Conservation (phyloP, 805 yeast genomes). For the Barnettozyma siamensis region DNA sequence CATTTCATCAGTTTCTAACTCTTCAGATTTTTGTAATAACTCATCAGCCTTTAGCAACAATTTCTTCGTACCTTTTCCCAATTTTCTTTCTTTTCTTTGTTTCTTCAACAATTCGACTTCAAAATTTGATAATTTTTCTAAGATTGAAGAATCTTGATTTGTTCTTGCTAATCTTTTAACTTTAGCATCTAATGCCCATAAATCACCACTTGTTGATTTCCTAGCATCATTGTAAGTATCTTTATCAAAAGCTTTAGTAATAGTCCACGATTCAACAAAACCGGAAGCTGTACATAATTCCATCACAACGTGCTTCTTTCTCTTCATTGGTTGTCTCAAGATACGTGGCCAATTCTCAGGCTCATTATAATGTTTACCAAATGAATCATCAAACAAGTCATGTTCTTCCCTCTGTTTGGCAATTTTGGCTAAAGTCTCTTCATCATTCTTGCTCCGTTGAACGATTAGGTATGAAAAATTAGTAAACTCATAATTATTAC, state of each 20-base stretch:
- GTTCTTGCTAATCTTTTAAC: slow-evolving; percentile 35
- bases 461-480: slow-evolving; percentile 70
- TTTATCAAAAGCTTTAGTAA: slow-evolving; percentile 71
- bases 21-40: slow-evolving; percentile 10
- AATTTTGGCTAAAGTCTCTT: slow-evolving; percentile 34
- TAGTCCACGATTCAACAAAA: slow-evolving; percentile 77
- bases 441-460: slow-evolving; percentile 48
- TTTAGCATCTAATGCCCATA: slow-evolving; percentile 75
- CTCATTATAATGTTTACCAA: slow-evolving; percentile 24
- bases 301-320: slow-evolving; percentile 76
- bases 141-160: slow-evolving; percentile 26
- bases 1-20: slow-evolving; percentile 18
- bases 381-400: slow-evolving; percentile 20
- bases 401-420: slow-evolving; percentile 33
- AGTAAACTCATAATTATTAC: slow-evolving; percentile 65
- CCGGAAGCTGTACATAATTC: slow-evolving; percentile 80
- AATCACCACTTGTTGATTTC: slow-evolving; percentile 76
- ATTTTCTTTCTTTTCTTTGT: slow-evolving; percentile 12
- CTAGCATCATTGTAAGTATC: slow-evolving; percentile 86
- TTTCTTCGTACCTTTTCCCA: slow-evolving; percentile 13
- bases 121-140: slow-evolving; percentile 30
- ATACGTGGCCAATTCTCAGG: slow-evolving; percentile 64
- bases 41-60: slow-evolving; percentile 11
- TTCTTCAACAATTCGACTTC: slow-evolving; percentile 25
- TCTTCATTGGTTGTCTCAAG: slow-evolving; percentile 63